Percentiles rank a stretch among this genome's conserved stretches.
phyloP scores from a whole-genome alignment of 306 rosid species.

The Dalbergia cultrata region DNA sequence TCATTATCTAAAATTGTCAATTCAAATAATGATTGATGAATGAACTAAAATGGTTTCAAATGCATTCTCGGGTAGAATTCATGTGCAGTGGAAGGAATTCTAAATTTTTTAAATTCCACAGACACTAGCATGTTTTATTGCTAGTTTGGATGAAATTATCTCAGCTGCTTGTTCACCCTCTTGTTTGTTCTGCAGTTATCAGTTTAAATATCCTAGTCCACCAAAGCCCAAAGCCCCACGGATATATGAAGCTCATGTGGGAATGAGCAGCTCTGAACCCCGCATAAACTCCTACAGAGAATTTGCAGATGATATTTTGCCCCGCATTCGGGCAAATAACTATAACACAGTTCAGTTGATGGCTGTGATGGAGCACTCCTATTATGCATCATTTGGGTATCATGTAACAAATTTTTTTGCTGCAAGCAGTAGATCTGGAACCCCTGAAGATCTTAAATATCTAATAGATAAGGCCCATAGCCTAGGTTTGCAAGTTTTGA shows the following conservation, averaged over 20 bases:
- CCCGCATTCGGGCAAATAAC: constrained; percentile 86
- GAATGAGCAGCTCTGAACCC: constrained; percentile 97
- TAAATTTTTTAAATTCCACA: not conserved
- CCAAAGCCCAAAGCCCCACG: constrained; percentile 79
- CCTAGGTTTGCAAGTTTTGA: constrained; percentile 82
- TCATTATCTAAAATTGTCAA: not conserved
- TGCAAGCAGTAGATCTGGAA: constrained; percentile 95
- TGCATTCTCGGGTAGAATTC: not conserved
- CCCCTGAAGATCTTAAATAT: constrained; percentile 96
- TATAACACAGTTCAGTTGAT: constrained; percentile 95
- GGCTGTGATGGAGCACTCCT: constrained; percentile 99
- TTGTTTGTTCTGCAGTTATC: constrained; percentile 64
- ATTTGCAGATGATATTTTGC: constrained; percentile 89
- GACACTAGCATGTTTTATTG: not conserved
- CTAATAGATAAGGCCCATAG: constrained; percentile 93
- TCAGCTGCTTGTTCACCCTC: constrained; percentile 33
- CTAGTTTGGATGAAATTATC: constrained; percentile 24
- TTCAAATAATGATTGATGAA: constrained; percentile 25
- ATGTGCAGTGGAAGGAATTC: not conserved
- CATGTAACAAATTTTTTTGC: constrained; percentile 96
- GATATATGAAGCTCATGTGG: constrained; percentile 96
- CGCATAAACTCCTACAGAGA: constrained; percentile 83
- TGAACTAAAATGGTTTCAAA: constrained; percentile 1
- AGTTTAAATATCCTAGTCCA: constrained; percentile 80
- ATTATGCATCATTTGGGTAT: constrained; percentile 97